Evolutionary conservation across 192 early-diverging fungal species (phyloP).

Genomic region (Entomortierella lignicola): DNA sequence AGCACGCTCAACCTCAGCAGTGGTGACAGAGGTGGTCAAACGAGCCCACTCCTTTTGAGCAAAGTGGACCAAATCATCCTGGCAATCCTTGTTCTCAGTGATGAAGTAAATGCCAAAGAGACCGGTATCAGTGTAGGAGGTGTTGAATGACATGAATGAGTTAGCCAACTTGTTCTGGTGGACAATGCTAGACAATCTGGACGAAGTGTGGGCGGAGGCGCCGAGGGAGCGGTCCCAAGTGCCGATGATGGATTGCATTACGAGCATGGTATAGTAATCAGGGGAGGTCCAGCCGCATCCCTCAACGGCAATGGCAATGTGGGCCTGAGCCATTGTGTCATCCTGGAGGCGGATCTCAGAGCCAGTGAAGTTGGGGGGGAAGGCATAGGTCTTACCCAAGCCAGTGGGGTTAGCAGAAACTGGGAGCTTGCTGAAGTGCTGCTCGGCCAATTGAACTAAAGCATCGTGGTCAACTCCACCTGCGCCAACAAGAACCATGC

Average conservation of each 20-base stretch:
- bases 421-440: conserved; percentile 90
- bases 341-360: conserved; percentile 91
- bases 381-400: conserved; percentile 58
- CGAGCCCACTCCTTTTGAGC: conserved; percentile 95
- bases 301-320: conserved; percentile 98
- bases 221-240: conserved; percentile 97
- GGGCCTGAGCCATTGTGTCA: conserved; percentile 89
- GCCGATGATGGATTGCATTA: conserved; percentile 95
- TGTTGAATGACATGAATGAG: conserved; percentile 99
- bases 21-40: conserved; percentile 84
- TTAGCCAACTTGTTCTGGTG: conserved; percentile 90
- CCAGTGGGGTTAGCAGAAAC: conserved; percentile 58
- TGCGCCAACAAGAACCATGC: conserved; percentile 95
- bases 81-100: conserved; percentile 80
- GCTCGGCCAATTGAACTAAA: conserved; percentile 90
- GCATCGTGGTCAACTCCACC: conserved; percentile 95
- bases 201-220: conserved; percentile 86
- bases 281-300: conserved; percentile 95
- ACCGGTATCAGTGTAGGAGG: conserved; percentile 97
- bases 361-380: conserved; percentile 86
- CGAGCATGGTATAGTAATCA: conserved; percentile 96
- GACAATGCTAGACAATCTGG: conserved; percentile 86
- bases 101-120: conserved; percentile 96
- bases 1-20: conserved; percentile 94
- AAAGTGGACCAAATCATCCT: conserved; percentile 91